These are phyloP conservation scores for Lactarius quietus DNA, from an alignment of 768 basidiomycete species.

Conservation along the genomic window DNA sequence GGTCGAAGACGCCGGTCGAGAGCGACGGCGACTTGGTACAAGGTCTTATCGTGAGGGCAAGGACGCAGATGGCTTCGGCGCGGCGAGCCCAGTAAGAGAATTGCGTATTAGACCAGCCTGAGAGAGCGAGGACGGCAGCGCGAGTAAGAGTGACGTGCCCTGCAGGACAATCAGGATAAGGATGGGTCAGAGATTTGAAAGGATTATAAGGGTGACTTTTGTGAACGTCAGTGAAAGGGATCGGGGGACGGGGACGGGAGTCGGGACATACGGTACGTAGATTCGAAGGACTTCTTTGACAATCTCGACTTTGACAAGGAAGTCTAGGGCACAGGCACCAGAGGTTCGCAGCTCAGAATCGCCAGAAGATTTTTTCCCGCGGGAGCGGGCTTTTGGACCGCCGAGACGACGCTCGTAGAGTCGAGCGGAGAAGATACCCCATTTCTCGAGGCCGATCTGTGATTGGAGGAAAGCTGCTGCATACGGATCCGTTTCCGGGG, in stretches of 20 bases:
- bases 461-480: conserved; percentile 46
- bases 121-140: conserved; percentile 44
- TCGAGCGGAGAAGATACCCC: conserved; percentile 45
- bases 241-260: not conserved
- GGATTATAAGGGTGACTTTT: conserved; percentile 52
- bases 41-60: conserved; percentile 40
- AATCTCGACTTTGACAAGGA: conserved; percentile 51
- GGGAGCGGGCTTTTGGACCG: conserved; percentile 38
- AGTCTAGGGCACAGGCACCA: conserved; percentile 46
- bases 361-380: conserved; percentile 26
- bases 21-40: conserved; percentile 40
- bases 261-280: conserved; percentile 45
- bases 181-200: conserved; percentile 45
- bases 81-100: conserved; percentile 55
- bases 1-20: conserved; percentile 41
- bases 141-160: conserved; percentile 47
- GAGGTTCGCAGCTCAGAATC: conserved; percentile 32
- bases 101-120: conserved; percentile 53
- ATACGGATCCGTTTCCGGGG: conserved; percentile 35
- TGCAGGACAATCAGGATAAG: conserved; percentile 37
- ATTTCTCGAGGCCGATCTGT: conserved; percentile 42
- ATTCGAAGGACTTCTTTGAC: conserved; percentile 48
- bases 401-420: conserved; percentile 46
- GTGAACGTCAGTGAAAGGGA: conserved; percentile 5
- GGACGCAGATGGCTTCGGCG: conserved; percentile 47